Percentiles rank a stretch among this genome's conserved stretches.
These are phyloP conservation scores for Botrytis paeoniae DNA, from an alignment of 2,329 filamentous ascomycete genomes.

Conservation along the genomic window DNA sequence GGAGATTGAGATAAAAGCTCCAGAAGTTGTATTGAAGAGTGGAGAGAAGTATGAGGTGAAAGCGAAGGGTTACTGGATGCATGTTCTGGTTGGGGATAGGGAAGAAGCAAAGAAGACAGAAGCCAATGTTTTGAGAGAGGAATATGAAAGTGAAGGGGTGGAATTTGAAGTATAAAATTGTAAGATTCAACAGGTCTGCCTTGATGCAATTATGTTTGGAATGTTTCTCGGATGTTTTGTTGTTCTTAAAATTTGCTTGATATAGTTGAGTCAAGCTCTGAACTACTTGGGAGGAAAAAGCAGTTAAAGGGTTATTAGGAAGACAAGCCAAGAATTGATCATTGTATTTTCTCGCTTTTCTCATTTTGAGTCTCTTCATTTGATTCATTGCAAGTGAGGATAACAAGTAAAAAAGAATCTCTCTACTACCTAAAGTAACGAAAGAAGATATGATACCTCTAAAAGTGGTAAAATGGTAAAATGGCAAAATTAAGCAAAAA, in stretches of 20 bases:
- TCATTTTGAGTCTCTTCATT: background rate
- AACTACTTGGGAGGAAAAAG: background rate
- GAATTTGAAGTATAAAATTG: background rate
- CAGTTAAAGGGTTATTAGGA: background rate
- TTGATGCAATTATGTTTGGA: background rate
- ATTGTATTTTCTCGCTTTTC: background rate
- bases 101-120: slow-evolving; percentile 11
- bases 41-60: slow-evolving; percentile 38
- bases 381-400: background rate
- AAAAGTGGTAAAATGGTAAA: background rate
- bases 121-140: slow-evolving; percentile 12
- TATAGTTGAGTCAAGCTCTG: background rate
- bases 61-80: slow-evolving; percentile 40
- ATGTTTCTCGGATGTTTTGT: background rate
- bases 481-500: no score
- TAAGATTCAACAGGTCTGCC: background rate
- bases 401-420: background rate
- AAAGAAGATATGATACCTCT: background rate
- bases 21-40: slow-evolving; percentile 31
- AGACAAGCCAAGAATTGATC: background rate
- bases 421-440: background rate
- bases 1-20: slow-evolving; percentile 32
- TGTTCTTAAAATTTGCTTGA: background rate
- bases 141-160: slow-evolving; percentile 14
- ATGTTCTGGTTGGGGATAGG: slow-evolving; percentile 12